phyloP scores from a whole-genome alignment of 1,284 basidiomycete species.

The Phylloporus sp. region DNA sequence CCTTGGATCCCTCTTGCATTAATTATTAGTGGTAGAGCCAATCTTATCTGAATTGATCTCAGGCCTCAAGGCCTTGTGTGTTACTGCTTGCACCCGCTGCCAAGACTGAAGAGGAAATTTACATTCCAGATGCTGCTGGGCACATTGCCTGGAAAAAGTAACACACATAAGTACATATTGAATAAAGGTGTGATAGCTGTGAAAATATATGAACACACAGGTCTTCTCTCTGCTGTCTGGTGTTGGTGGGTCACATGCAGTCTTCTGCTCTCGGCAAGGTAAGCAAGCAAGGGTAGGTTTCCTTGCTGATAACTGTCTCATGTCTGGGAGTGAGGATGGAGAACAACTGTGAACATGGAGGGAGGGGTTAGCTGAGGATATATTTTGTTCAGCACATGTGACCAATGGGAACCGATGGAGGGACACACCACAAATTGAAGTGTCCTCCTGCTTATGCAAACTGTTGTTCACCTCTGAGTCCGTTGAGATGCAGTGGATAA shows the following conservation, averaged over 20 bases:
- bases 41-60: conserved; percentile 28
- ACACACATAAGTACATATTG: conserved; percentile 24
- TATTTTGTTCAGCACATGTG: conserved; percentile 23
- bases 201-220: conserved; percentile 57
- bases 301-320: conserved; percentile 38
- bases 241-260: conserved; percentile 61
- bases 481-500: conserved; percentile 12
- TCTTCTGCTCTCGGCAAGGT: conserved; percentile 67
- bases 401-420: conserved; percentile 15
- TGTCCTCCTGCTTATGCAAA: conserved; percentile 30
- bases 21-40: too few species aligned
- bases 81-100: conserved; percentile 60
- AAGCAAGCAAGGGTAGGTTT: conserved; percentile 62
- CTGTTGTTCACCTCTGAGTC: conserved; percentile 11
- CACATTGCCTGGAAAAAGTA: conserved; percentile 56
- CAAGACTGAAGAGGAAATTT: conserved; percentile 63
- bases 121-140: conserved; percentile 58
- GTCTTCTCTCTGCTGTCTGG: conserved; percentile 54
- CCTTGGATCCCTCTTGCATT: too few species aligned
- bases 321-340: conserved; percentile 28
- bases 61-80: too few species aligned
- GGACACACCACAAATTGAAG: neutral
- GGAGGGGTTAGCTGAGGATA: too few species aligned
- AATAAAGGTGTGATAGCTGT: conserved; percentile 10
- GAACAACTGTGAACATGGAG: conserved; percentile 13